A percentile compares a stretch with the other conserved stretches of the same genome.
Evolutionary conservation across 768 basidiomycete species (phyloP).

Genomic region (Leucogyrophana mollusca): DNA sequence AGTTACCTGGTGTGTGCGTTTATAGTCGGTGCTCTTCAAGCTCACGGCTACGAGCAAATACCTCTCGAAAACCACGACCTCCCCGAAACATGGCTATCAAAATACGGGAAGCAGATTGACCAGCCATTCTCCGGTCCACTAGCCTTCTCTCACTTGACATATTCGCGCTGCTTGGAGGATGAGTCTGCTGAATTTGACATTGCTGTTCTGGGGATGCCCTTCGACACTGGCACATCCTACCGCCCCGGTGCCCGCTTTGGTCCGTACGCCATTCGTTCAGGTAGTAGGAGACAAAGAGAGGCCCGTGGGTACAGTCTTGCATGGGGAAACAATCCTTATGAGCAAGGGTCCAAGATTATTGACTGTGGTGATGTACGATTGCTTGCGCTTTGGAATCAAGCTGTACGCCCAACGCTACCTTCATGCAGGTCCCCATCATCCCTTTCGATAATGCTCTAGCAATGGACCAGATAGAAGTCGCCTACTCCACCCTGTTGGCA

Average conservation of each 20-base stretch:
- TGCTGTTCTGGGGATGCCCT: conserved; percentile 78
- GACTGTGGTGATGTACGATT: conserved; percentile 79
- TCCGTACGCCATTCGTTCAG: conserved; percentile 80
- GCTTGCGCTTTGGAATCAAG: neutral
- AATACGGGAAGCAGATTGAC: conserved; percentile 76
- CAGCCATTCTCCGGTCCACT: conserved; percentile 77
- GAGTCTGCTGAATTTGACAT: conserved; percentile 60
- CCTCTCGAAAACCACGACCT: conserved; percentile 9
- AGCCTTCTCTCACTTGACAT: conserved; percentile 82
- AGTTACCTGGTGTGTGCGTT: too few relatives aligned
- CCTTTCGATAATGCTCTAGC: conserved; percentile 85
- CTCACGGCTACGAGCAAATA: neutral
- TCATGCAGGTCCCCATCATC: conserved; percentile 61
- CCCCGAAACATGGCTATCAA: conserved; percentile 56
- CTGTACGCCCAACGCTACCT: neutral
- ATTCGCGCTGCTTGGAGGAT: conserved; percentile 67
- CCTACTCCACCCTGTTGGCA: conserved; percentile 74
- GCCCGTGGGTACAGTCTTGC: conserved; percentile 64
- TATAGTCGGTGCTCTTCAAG: too few relatives aligned
- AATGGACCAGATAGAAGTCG: conserved; percentile 84
- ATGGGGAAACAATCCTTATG: conserved; percentile 72
- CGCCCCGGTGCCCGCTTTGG: conserved; percentile 81
- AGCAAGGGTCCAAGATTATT: conserved; percentile 53
- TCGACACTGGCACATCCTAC: conserved; percentile 63
- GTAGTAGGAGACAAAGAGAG: conserved; percentile 64